Base-by-base conservation (phyloP, 2,329 filamentous ascomycete species). In the Claviceps pazoutovae region DNA sequence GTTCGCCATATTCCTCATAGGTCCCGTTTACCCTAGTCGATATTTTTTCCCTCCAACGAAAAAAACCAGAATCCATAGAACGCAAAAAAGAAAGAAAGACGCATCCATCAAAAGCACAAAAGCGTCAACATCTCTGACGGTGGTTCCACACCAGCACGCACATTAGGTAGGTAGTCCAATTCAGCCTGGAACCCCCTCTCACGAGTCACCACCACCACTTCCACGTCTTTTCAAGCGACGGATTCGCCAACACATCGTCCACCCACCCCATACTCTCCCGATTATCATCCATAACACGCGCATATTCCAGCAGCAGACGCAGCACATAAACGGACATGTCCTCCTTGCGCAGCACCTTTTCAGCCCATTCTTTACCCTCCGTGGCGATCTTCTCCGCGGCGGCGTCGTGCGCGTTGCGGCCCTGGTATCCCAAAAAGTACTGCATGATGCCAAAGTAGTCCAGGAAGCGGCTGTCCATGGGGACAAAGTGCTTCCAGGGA, bases 401-500 rank as follows among this genome's bases (percentile, higher is more conserved):
- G 1, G 66, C 65, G 59, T 88, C 84, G 55, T 79, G 75, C 1
- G 63, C 66, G 5, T 64, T 63, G 9, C 60, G 62, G 17, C 67
- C 71, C 0, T 65, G 61, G 57, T 82, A 80, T 1, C 83, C 83
- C 4, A 86, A 61, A 59, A 90, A 88, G 61, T 87, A 90, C 53
- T 84, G 79, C 73, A 88, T 74, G 51, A 88, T 81, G 44, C 78
- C 81, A 55, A 82, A 89, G 59, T 85, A 75, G 58, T 90, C 87
- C 38, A 77, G 69, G 59, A 83, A 89, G 1, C 81, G 77, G 60
- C 79, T 85, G 62, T 89, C 84, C 76, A 91, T 82, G 16, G 87
- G 87, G 2, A 89, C 82, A 59, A 87, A 91, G 65, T 93, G 87
- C 60, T 80, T 80, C 86, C 87, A 93, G 0, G 84, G 75, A 2